Percentiles rank a stretch among this genome's conserved stretches.
These are phyloP conservation scores for Schizochytrium sp. DNA, from an alignment of 108 stramenopile species.

Conservation along the genomic window DNA sequence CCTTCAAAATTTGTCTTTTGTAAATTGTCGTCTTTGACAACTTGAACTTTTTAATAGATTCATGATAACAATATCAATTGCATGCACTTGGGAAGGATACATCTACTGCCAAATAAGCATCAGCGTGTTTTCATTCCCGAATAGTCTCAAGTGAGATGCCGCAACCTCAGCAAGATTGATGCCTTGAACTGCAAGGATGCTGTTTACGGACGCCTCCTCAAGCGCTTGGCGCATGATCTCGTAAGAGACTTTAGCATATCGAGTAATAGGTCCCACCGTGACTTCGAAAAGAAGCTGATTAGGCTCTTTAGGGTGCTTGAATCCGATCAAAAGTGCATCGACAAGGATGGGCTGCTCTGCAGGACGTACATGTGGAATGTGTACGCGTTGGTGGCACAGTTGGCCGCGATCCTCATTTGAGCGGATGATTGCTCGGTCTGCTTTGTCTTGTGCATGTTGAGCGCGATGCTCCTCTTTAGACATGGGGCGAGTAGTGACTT, in stretches of 20 bases:
- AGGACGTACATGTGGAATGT: neutral
- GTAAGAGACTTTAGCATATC: constrained; percentile 47
- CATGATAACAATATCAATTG: too few species aligned
- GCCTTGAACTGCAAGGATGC: neutral
- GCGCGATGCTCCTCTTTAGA: constrained; percentile 17
- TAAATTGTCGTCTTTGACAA: too few species aligned
- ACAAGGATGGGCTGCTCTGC: constrained; percentile 5
- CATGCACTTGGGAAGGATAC: neutral
- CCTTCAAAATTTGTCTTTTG: too few species aligned
- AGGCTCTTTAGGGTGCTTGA: constrained; percentile 41
- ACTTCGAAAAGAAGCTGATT: constrained; percentile 51
- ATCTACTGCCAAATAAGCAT: constrained; percentile 4
- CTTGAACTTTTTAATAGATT: too few species aligned
- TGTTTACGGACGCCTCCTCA: neutral
- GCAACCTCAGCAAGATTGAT: neutral
- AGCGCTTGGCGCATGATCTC: constrained; percentile 9
- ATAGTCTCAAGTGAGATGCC: neutral
- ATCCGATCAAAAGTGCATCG: constrained; percentile 27
- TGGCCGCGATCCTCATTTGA: constrained; percentile 50
- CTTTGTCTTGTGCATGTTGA: neutral
- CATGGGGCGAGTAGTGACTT: neutral
- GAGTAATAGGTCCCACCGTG: constrained; percentile 23
- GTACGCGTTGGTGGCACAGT: constrained; percentile 28
- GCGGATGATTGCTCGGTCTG: neutral
- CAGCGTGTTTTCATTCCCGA: neutral